A percentile compares a stretch with the other conserved stretches of the same genome.
These are phyloP conservation scores for Colletotrichum echinochloae DNA, from an alignment of 2,329 filamentous ascomycete genomes.

Conservation along the genomic window DNA sequence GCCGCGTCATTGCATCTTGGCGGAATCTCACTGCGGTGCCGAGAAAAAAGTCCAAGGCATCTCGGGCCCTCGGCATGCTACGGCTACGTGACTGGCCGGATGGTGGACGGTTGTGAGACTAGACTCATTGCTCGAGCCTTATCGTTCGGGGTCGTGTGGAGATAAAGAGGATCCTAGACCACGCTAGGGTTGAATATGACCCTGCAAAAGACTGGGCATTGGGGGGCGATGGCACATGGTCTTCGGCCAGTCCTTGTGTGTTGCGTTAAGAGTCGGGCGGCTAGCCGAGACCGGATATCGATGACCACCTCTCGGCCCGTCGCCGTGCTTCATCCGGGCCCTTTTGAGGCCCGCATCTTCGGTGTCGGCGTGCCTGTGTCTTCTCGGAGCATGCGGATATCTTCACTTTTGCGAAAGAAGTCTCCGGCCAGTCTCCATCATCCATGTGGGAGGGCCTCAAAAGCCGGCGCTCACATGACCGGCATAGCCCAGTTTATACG, in stretches of 20 bases:
- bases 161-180: background rate
- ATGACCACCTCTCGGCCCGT: conserved; percentile 1
- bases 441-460: conserved; percentile 15
- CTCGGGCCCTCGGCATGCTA: conserved; percentile 37
- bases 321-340: conserved; percentile 1
- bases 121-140: conserved; percentile 27
- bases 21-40: conserved; percentile 27
- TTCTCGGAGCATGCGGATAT: conserved; percentile 13
- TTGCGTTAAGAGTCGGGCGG: background rate
- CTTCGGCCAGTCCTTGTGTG: conserved; percentile 20
- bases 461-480: background rate
- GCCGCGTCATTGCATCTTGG: conserved; percentile 39
- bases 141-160: conserved; percentile 13
- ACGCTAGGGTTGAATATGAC: background rate
- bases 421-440: background rate
- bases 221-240: conserved; percentile 27
- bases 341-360: conserved; percentile 25
- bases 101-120: conserved; percentile 17
- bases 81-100: conserved; percentile 14
- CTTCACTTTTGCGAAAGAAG: background rate
- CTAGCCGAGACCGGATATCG: conserved; percentile 4
- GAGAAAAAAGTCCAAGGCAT: conserved; percentile 25
- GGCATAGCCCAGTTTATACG: conserved; percentile 1
- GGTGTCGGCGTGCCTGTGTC: conserved; percentile 34
- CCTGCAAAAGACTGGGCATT: background rate